A percentile compares a stretch with the other conserved stretches of the same genome.
These are phyloP conservation scores for Malania oleifera DNA, from an alignment of 164 flowering plant genomes.

Conservation along the genomic window DNA sequence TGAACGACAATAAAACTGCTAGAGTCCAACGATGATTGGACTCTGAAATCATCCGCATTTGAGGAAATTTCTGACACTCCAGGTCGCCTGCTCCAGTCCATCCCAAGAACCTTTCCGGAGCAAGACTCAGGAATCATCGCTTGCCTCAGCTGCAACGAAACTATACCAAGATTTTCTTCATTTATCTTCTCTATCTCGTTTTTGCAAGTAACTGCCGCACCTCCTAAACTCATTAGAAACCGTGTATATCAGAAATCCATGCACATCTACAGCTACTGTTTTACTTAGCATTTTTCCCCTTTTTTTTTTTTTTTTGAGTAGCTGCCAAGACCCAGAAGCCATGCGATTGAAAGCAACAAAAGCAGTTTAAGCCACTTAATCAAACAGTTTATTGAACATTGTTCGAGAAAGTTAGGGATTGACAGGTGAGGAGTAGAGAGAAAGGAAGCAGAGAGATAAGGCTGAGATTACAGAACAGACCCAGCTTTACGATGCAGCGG, in stretches of 20 bases:
- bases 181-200: constrained; percentile 76
- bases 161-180: constrained; percentile 51
- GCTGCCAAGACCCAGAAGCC: too few species aligned
- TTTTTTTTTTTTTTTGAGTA: too few species aligned
- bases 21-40: constrained; percentile 28
- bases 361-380: too few species aligned
- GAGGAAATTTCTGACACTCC: constrained; percentile 38
- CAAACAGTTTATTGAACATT: not conserved
- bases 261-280: too few species aligned
- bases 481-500: constrained; percentile 64
- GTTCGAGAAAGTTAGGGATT: not conserved
- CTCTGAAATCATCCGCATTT: constrained; percentile 35
- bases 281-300: too few species aligned
- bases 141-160: constrained; percentile 66
- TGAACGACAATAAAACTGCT: constrained; percentile 74
- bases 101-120: constrained; percentile 34
- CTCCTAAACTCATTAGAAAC: constrained; percentile 42
- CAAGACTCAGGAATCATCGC: constrained; percentile 39
- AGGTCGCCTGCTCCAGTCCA: constrained; percentile 92
- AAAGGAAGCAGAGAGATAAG: not conserved
- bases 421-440: not conserved
- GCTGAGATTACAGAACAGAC: constrained; percentile 28
- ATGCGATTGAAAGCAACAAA: too few species aligned
- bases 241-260: too few species aligned
- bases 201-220: constrained; percentile 91